Conservation (phyloP, 148 eudicot genomes). For the Chenopodium album region DNA sequence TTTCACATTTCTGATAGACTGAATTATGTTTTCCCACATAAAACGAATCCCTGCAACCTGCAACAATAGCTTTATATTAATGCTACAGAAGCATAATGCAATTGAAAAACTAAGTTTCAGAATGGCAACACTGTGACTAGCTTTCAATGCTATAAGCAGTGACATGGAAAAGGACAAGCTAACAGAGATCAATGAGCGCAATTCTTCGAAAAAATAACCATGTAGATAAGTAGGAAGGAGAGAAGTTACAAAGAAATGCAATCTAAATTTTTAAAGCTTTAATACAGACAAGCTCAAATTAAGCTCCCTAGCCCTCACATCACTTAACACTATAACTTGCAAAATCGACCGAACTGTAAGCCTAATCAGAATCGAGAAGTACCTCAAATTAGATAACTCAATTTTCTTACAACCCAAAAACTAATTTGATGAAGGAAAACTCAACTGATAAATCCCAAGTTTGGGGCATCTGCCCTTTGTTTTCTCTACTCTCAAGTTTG, state of each 20-base stretch:
- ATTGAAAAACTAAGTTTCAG: neutral
- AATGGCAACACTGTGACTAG: neutral
- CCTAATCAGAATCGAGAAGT: neutral
- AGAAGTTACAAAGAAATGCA: neutral
- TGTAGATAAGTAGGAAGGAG: neutral
- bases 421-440: too few species aligned
- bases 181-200: neutral
- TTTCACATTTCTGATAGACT: conserved; percentile 75
- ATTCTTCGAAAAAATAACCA: neutral
- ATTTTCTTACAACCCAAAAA: neutral
- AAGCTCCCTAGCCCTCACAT: neutral
- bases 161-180: neutral
- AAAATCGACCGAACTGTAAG: neutral
- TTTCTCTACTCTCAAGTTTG: too few species aligned
- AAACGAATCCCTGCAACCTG: conserved; percentile 94
- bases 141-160: neutral
- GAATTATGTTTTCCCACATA: conserved; percentile 96
- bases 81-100: neutral
- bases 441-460: too few species aligned
- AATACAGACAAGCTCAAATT: neutral
- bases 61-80: conserved; percentile 7
- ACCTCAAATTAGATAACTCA: neutral
- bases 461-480: too few species aligned
- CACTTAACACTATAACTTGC: neutral
- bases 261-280: neutral